These are phyloP conservation scores for Calonectria pseudoturangicola DNA, from an alignment of 2,329 filamentous ascomycete species.

Conservation along the genomic window DNA sequence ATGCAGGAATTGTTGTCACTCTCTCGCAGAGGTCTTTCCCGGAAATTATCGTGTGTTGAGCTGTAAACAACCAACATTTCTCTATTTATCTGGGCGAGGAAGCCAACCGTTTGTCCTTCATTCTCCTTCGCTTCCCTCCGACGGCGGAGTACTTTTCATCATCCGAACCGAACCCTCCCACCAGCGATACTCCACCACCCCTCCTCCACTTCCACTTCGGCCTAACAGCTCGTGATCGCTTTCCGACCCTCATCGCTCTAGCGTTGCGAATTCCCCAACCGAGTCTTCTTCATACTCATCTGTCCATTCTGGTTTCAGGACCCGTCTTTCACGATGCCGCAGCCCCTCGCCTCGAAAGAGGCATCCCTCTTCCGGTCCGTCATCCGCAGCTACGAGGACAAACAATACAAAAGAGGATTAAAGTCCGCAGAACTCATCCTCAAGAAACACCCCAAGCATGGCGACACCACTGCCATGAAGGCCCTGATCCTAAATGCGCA, in stretches of 20 bases:
- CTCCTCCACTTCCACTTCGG: constrained; percentile 45
- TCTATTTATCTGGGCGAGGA: constrained; percentile 48
- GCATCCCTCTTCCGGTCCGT: constrained; percentile 94
- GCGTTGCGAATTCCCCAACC: constrained; percentile 17
- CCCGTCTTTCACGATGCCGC: constrained; percentile 74
- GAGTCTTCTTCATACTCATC: background rate
- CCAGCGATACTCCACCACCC: constrained; percentile 36
- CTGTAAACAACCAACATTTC: constrained; percentile 44
- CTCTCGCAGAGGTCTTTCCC: constrained; percentile 37
- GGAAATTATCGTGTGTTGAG: constrained; percentile 32
- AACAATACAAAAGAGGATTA: constrained; percentile 96
- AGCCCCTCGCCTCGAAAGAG: constrained; percentile 89
- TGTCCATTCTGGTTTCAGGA: constrained; percentile 7
- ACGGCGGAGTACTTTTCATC: constrained; percentile 40
- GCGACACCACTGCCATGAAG: constrained; percentile 99
- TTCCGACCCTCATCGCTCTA: constrained; percentile 38
- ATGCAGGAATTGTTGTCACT: constrained; percentile 55
- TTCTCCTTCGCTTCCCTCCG: constrained; percentile 35
- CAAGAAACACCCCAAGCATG: constrained; percentile 95
- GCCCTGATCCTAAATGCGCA: constrained; percentile 95
- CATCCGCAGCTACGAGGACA: constrained; percentile 97
- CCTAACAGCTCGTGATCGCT: constrained; percentile 44
- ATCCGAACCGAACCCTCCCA: constrained; percentile 41
- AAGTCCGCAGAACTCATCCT: constrained; percentile 98
- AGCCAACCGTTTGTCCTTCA: constrained; percentile 50